Evolutionary conservation across 345 rosid species (phyloP).

Genomic region (Gossypium longicalyx): DNA sequence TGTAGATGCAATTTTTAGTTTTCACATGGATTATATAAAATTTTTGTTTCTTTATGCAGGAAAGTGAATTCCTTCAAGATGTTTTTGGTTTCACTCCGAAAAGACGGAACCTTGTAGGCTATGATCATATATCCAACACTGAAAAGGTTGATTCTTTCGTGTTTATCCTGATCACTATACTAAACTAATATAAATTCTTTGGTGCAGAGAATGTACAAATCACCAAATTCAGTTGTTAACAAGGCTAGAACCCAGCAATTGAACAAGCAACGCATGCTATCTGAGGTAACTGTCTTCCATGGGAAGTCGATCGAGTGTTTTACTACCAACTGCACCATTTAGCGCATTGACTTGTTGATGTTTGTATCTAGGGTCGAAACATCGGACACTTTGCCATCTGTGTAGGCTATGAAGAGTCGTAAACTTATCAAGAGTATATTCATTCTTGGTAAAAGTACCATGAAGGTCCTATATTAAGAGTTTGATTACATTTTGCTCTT

Average conservation of each 20-base stretch:
- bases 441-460: too few species aligned
- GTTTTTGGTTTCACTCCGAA: neutral
- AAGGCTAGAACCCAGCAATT: slow-evolving; percentile 44
- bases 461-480: too few species aligned
- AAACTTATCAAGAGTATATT: neutral
- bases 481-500: too few species aligned
- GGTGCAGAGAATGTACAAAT: neutral
- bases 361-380: neutral
- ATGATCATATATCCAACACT: slow-evolving; percentile 17
- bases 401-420: neutral
- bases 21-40: neutral
- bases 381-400: neutral
- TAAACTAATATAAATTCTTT: neutral
- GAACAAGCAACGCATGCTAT: slow-evolving; percentile 77
- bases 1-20: slow-evolving; percentile 18
- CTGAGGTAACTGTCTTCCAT: slow-evolving; percentile 39
- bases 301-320: neutral
- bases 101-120: neutral
- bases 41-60: neutral
- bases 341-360: neutral
- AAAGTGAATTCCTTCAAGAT: neutral
- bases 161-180: too few species aligned
- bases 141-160: neutral
- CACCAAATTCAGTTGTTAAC: slow-evolving; percentile 1
- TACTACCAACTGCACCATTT: neutral